Conservation (phyloP, 2,329 filamentous ascomycete genomes). For the Aureobasidium zeae region DNA sequence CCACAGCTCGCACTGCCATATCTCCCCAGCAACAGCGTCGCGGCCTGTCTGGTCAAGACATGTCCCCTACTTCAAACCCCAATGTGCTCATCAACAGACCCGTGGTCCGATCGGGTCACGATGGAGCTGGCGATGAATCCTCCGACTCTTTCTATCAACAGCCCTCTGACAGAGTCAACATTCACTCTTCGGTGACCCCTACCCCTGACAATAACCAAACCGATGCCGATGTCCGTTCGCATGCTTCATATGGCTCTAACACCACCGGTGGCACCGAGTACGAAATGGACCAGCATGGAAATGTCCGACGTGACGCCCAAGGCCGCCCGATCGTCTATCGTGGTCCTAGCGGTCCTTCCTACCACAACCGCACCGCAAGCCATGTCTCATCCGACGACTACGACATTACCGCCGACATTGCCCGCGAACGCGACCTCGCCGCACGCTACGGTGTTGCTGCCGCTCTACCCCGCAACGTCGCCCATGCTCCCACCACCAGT, state of each 20-base stretch:
- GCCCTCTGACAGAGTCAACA: constrained; percentile 28
- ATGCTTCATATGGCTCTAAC: constrained; percentile 36
- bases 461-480: constrained; percentile 17
- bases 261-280: constrained; percentile 65
- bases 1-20: constrained; percentile 22
- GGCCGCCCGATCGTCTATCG: constrained; percentile 51
- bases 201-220: constrained; percentile 8
- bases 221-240: constrained; percentile 32
- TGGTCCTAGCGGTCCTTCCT: not conserved
- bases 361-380: constrained; percentile 4
- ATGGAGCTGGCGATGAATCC: constrained; percentile 1
- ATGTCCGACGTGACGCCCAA: constrained; percentile 51
- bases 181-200: constrained; percentile 24
- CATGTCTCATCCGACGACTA: constrained; percentile 45
- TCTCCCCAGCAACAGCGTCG: constrained; percentile 13
- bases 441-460: constrained; percentile 36
- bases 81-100: constrained; percentile 1
- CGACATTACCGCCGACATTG: constrained; percentile 43
- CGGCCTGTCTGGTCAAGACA: constrained; percentile 4
- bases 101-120: not conserved
- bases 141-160: constrained; percentile 39
- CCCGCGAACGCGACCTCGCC: constrained; percentile 39
- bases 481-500: constrained; percentile 24
- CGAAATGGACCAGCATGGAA: constrained; percentile 52
- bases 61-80: not conserved